Conservation (phyloP, 2,329 filamentous ascomycete species). For the Leptodontidium sp. region DNA sequence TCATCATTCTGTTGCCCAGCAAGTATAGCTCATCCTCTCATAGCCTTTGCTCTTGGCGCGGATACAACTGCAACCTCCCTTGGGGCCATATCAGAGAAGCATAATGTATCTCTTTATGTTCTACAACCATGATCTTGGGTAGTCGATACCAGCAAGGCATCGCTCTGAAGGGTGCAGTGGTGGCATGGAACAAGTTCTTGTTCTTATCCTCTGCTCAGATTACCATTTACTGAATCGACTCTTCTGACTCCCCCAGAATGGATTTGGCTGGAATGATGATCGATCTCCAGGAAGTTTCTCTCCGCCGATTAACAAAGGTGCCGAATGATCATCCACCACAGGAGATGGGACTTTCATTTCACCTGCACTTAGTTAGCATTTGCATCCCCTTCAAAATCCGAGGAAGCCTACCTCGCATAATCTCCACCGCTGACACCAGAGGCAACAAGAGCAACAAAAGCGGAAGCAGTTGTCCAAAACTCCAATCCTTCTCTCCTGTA, state of each 20-base stretch:
- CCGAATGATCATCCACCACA: conserved; percentile 50
- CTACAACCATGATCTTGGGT: background rate
- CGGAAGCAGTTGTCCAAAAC: conserved; percentile 69
- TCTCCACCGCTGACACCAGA: conserved; percentile 66
- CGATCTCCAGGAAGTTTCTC: conserved; percentile 13
- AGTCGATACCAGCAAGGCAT: background rate
- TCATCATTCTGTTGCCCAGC: too few species aligned
- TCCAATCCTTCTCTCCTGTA: conserved; percentile 64
- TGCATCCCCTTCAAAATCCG: background rate
- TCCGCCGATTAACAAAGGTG: conserved; percentile 17
- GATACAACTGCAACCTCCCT: background rate
- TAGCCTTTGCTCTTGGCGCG: background rate
- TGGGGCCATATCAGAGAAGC: background rate
- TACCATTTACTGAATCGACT: conserved; percentile 27
- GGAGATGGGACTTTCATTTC: conserved; percentile 51
- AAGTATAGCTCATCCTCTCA: too few species aligned
- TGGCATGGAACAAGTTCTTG: background rate
- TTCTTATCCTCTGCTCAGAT: background rate
- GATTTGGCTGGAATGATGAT: conserved; percentile 32
- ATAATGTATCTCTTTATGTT: background rate
- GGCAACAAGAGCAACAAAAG: conserved; percentile 67
- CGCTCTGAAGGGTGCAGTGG: too few species aligned
- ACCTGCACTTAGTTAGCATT: conserved; percentile 23
- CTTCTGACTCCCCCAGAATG: conserved; percentile 30
- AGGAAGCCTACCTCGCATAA: conserved; percentile 58